These are phyloP conservation scores for Lactarius tabidus DNA, from an alignment of 768 basidiomycete genomes.

Conservation along the genomic window DNA sequence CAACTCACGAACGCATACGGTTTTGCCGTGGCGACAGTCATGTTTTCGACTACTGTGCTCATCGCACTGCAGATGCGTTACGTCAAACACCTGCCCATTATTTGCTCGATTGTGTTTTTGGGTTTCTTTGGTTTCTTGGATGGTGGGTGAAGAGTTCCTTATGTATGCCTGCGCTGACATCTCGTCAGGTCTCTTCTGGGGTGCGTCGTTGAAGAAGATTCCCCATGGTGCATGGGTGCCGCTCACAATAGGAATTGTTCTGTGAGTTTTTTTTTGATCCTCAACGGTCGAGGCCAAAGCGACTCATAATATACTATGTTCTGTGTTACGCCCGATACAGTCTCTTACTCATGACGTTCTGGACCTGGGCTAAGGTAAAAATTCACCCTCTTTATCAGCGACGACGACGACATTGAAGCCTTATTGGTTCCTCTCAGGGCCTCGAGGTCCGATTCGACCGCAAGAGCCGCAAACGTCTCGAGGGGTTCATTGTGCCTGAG, in stretches of 20 bases:
- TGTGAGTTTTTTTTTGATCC: constrained; percentile 34
- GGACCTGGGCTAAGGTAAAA: constrained; percentile 59
- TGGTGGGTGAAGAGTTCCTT: constrained; percentile 31
- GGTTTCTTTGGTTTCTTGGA: constrained; percentile 61
- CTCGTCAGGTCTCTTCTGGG: constrained; percentile 52
- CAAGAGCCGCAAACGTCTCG: constrained; percentile 48
- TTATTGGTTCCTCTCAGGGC: constrained; percentile 28
- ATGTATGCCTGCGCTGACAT: not conserved
- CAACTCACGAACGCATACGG: constrained; percentile 57
- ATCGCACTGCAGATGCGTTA: constrained; percentile 54
- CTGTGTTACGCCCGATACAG: constrained; percentile 27
- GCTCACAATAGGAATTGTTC: constrained; percentile 48
- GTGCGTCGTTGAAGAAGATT: constrained; percentile 56
- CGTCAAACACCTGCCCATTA: constrained; percentile 47
- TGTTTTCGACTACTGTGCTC: constrained; percentile 57
- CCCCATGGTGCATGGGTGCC: constrained; percentile 68
- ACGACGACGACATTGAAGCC: not conserved
- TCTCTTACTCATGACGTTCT: constrained; percentile 49
- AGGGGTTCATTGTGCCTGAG: constrained; percentile 46
- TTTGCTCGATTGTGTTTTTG: constrained; percentile 45
- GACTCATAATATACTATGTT: not conserved
- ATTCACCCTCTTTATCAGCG: not conserved
- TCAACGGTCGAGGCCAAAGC: not conserved
- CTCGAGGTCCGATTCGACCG: constrained; percentile 63
- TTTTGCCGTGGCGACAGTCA: constrained; percentile 62